These are phyloP conservation scores for Hyphochytrium catenoides DNA, from an alignment of 352 stramenopile species.

Conservation along the genomic window DNA sequence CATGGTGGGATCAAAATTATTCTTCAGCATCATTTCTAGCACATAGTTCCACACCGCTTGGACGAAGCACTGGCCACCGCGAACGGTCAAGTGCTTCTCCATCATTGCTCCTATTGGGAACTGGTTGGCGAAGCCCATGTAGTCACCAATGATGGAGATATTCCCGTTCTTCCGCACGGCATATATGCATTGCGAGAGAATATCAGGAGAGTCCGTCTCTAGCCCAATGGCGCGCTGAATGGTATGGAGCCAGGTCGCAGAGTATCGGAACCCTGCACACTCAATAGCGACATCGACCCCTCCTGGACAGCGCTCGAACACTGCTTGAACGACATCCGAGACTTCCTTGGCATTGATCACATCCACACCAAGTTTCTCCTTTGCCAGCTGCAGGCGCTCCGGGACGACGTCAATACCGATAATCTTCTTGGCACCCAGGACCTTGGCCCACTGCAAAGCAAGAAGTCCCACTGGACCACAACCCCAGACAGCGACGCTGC, in stretches of 20 bases:
- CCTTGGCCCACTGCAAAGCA: no score
- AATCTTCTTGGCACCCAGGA: constrained; percentile 28
- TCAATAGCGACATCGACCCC: constrained; percentile 31
- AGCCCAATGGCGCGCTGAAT: constrained; percentile 22
- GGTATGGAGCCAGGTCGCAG: constrained; percentile 16
- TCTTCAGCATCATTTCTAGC: constrained; percentile 22
- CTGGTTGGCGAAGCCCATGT: constrained; percentile 14
- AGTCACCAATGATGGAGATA: constrained; percentile 26
- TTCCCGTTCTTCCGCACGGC: constrained; percentile 27
- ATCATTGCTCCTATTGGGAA: constrained; percentile 30
- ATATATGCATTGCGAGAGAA: constrained; percentile 28
- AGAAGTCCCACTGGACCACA: no score
- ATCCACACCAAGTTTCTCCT: constrained; percentile 29
- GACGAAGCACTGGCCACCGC: constrained; percentile 19
- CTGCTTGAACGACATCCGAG: no score
- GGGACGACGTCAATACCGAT: constrained; percentile 22
- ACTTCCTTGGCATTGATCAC: constrained; percentile 25
- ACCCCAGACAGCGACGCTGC: no score
- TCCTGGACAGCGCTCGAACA: no score
- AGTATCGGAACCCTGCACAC: constrained; percentile 14
- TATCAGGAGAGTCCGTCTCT: constrained; percentile 20
- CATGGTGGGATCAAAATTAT: constrained; percentile 22
- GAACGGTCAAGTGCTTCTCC: constrained; percentile 28
- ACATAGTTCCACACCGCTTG: constrained; percentile 31
- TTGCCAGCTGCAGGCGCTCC: constrained; percentile 25